A percentile compares a stretch with the other conserved stretches of the same genome.
Evolutionary conservation across 495 filamentous ascomycete genomes (phyloP).

Genomic region (Daldinia concentrica): DNA sequence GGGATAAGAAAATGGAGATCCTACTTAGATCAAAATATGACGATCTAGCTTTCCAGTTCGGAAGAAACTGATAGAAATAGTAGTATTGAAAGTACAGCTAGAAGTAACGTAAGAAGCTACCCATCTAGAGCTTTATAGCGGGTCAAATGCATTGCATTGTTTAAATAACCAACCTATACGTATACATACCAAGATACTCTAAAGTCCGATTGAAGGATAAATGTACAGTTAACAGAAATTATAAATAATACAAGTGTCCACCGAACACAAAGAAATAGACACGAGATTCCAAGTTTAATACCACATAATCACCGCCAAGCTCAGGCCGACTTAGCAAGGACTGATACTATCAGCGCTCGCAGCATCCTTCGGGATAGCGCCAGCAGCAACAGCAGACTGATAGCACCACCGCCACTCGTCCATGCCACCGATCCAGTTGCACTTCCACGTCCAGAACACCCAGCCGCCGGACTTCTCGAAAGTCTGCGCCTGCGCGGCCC

Average conservation of each 20-base stretch:
- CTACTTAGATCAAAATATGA: not conserved
- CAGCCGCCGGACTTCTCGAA: constrained; percentile 69
- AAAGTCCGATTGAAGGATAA: not conserved
- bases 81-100: too few relatives aligned
- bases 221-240: not conserved
- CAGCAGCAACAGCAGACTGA: constrained; percentile 58
- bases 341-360: constrained; percentile 28
- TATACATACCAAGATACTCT: not conserved
- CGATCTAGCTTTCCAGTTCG: not conserved
- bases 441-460: constrained; percentile 74
- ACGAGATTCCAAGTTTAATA: not conserved
- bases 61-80: not conserved
- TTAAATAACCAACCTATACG: too few relatives aligned
- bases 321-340: constrained; percentile 29
- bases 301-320: not conserved
- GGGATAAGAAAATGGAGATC: not conserved
- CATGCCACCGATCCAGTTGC: constrained; percentile 52
- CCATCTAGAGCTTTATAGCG: too few relatives aligned
- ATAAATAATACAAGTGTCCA: not conserved
- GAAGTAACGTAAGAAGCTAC: too few relatives aligned
- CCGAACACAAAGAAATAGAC: not conserved
- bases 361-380: constrained; percentile 58
- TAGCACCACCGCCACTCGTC: constrained; percentile 71
- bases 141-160: too few relatives aligned
- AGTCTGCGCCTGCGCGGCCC: constrained; percentile 65